phyloP scores from a whole-genome alignment of 768 basidiomycete genomes.

The Suillus spraguei region DNA sequence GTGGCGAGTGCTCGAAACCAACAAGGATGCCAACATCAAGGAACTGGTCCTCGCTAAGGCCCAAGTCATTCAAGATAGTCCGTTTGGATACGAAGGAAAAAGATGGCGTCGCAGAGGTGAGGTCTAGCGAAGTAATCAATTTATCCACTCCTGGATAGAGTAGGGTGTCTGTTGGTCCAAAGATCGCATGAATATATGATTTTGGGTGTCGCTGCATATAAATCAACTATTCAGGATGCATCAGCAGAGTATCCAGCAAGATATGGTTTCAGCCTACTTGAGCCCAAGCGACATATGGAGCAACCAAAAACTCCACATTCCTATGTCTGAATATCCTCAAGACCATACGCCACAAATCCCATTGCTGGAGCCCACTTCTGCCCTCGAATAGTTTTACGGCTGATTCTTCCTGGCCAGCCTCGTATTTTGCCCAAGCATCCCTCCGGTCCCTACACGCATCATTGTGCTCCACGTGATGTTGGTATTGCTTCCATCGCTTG shows the following conservation, averaged over 20 bases:
- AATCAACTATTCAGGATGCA: slow-evolving; percentile 63
- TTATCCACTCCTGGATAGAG: slow-evolving; percentile 88
- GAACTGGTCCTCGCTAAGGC: slow-evolving; percentile 85
- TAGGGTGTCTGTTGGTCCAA: slow-evolving; percentile 86
- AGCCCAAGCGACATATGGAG: slow-evolving; percentile 94
- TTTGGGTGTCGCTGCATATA: slow-evolving; percentile 94
- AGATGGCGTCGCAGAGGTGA: slow-evolving; percentile 62
- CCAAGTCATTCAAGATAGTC: slow-evolving; percentile 63
- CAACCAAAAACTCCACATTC: slow-evolving; percentile 94
- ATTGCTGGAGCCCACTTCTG: slow-evolving; percentile 69
- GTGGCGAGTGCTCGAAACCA: slow-evolving; percentile 80
- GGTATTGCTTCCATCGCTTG: slow-evolving; percentile 64
- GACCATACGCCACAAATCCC: slow-evolving; percentile 95
- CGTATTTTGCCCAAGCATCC: slow-evolving; percentile 93
- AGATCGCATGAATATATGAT: slow-evolving; percentile 93
- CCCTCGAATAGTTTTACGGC: slow-evolving; percentile 86
- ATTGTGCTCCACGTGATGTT: slow-evolving; percentile 54
- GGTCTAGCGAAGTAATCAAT: slow-evolving; percentile 87
- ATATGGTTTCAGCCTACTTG: slow-evolving; percentile 65
- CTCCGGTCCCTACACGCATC: slow-evolving; percentile 76
- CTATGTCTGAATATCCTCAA: slow-evolving; percentile 91
- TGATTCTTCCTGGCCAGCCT: slow-evolving; percentile 87
- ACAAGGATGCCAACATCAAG: slow-evolving; percentile 92
- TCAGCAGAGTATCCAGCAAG: slow-evolving; percentile 14
- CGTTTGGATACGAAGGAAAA: slow-evolving; percentile 89